Base-by-base conservation (phyloP, 2,329 filamentous ascomycete genomes). In the Pseudogymnoascus sp. region DNA sequence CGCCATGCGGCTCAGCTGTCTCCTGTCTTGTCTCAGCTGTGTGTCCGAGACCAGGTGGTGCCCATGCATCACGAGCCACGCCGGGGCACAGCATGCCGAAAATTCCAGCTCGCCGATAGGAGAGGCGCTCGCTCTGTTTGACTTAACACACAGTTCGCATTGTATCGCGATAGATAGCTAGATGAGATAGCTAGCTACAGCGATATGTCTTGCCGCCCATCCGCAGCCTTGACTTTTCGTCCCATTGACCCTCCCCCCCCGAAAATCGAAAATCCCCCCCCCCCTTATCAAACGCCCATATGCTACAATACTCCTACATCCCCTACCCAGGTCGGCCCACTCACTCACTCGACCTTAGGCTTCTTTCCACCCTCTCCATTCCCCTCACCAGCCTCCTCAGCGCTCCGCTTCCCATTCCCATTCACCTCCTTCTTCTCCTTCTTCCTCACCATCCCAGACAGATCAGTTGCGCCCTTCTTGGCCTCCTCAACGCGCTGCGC, bases 381-480 rank as follows among this genome's bases (percentile, higher is more conserved):
- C 69, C 71, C 72, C 72, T 77, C 71, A 67, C 62, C 66, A 16
- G 68, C 66, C 36, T 76, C 76, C 64, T 78, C 76, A 64, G 79
- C 87, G 74, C 86, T 85, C 73, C 85, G 75, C 71, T 85, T 83
- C 63, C 75, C 75, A 62, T 77, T 80, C 4, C 70, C 65, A 51
- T 71, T 66, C 6, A 67, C 68, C 21, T 73, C 67, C 64, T 75
- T 73, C 8, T 73, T 72, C 71, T 79, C 78, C 75, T 85, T 86
- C 77, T 87, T 93, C 71, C 80, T 77, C 72, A 93, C 87, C 54
- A 93, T 78, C n/a, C 86, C 83, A 0, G 83, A 85, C 12, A 96
- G 77, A 71, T 95, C 90, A 14, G 83, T 91, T 5, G 90, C 90
- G 6, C 79, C 82, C 76, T 87, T 88, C 70, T 86, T 89, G 29